Base-by-base conservation (phyloP, 768 basidiomycete species). In the Auriculariales sp. region DNA sequence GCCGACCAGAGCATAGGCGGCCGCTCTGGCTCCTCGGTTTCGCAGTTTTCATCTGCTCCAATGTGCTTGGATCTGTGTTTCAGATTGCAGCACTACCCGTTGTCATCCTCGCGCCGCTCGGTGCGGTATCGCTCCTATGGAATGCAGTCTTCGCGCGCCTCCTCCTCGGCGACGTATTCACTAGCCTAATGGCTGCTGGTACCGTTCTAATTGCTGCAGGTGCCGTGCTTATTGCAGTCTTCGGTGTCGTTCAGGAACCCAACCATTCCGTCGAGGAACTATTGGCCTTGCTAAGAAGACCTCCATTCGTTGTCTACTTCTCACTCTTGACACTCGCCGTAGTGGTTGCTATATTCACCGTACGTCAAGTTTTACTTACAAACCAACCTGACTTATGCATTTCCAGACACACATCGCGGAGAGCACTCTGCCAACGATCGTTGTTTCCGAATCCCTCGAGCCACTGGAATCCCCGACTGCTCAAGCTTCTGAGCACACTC, bases 61-160 rank as follows among this genome's bases (percentile, higher is more conserved):
- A 95, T 64, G 67, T 93, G 52, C 66, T 92, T 46, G 87, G 89
- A 5, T 91, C 89, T 2, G 65, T 93, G 31, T 84, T 94, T 56
- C 92, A 94, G 67, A 89, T 97, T 34, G 90, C 89, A 7, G 86
- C 90, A 2, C 77, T 97, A 11, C 91, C 92, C 2, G 88, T 97
- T 55, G 91, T 94, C 52, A 88, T 97, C 50, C 82, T 97, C 47
- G 92, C 91, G 0, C 92, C 92, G 0, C 73, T 97, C 3, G 92
- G 92, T 10, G 92, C 91, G 0, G 85, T 93, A 28, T 90, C 86
- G 2, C 75, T 97, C 27, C 75, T 97, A 27, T 94, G 86, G 86
- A 97, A 97, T 62, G 91, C 91, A 3, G 77, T 94, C 58, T 92
- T 94, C 59, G 90, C 91, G 14, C 74, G 79, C 28, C 58, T 93